Evolutionary conservation across 2,329 filamentous ascomycete species (phyloP), one percentile per base, ranked within the genome.

Genomic region (Chrysosporium queenslandicum): DNA sequence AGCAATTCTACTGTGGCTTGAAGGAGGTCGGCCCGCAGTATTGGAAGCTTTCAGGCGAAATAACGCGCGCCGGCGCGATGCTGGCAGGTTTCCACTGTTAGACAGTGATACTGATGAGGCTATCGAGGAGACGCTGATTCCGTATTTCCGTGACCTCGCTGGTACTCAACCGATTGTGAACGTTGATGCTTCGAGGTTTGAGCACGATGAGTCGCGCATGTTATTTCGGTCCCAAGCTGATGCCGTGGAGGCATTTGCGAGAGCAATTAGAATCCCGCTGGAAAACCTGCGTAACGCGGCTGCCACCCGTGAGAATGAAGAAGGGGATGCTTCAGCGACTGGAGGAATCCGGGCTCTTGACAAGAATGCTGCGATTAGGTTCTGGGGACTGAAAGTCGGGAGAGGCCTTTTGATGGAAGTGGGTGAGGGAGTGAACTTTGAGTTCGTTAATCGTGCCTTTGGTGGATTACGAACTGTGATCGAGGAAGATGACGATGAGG

Each of bases 1-100:
- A 61, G 79, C 80, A 1, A 80, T 83, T 40, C 60, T 81, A 2
- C 68, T 83, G 1, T 84, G 80, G 78, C 66, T 83, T 1, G 77
- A 80, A 51, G 79, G 78, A 30, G 81, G 81, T 8, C 67, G 77
- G 12, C 68, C 73, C 7, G 72, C 72, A 25, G 63, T 83, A 8
- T 63, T 82, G 1, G 70, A 76, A 53, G 79, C 77, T 0, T 84
- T 84, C 62, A 77, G 75, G 37, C 68, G 71, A 48, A 66, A 70
- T 23, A 64, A 67, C 2, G 61, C 64, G 21, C 64, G 71, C 56
- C 64, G 68, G 27, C 66, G 67, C 40, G 68, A 71, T 27, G 66
- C 64, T 53, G 57, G 64, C 40, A 72, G 77, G 21, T 76, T 74
- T 53, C 80, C 80, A 2, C 72, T 83, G 16, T 70, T 74, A 1